A percentile compares a stretch with the other conserved stretches of the same genome.
Evolutionary conservation across 164 flowering plant species (phyloP).

Genomic region (Chimonanthus salicifolius): DNA sequence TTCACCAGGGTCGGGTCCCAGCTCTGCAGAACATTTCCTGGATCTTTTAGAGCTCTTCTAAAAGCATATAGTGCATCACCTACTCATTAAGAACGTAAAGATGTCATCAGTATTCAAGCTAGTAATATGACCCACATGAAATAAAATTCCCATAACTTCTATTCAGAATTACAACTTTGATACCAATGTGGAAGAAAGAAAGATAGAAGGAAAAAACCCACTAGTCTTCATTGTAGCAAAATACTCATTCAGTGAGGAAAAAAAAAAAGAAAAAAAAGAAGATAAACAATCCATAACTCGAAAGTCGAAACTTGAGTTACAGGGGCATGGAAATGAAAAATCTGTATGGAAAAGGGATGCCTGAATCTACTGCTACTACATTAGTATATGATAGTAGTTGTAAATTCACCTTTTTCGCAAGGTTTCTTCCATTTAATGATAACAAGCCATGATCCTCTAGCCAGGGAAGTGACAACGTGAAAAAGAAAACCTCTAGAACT

Average conservation of each 20-base stretch:
- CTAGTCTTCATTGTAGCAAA: neutral
- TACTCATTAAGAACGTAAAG: slow-evolving; percentile 11
- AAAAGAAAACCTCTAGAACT: neutral
- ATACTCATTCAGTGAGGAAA: neutral
- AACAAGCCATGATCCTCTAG: neutral
- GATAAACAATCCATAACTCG: neutral
- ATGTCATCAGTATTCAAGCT: neutral
- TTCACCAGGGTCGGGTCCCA: slow-evolving; percentile 85
- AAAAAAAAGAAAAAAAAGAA: neutral
- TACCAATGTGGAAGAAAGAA: neutral
- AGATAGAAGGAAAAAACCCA: neutral
- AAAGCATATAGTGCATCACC: slow-evolving; percentile 70
- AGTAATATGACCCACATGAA: neutral
- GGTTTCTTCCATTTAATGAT: neutral
- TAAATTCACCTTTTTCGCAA: no score
- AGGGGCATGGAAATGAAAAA: no score
- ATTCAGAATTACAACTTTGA: neutral
- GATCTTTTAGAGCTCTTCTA: slow-evolving; percentile 57
- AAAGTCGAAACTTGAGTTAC: no score
- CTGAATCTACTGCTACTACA: no score
- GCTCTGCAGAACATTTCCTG: slow-evolving; percentile 54
- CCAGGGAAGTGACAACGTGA: no score
- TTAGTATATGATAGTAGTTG: no score
- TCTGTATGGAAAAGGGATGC: no score
- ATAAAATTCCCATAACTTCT: neutral